phyloP scores from a whole-genome alignment of 371 early-diverging fungal species.

The Thermomucor indicae-seudaticae region DNA sequence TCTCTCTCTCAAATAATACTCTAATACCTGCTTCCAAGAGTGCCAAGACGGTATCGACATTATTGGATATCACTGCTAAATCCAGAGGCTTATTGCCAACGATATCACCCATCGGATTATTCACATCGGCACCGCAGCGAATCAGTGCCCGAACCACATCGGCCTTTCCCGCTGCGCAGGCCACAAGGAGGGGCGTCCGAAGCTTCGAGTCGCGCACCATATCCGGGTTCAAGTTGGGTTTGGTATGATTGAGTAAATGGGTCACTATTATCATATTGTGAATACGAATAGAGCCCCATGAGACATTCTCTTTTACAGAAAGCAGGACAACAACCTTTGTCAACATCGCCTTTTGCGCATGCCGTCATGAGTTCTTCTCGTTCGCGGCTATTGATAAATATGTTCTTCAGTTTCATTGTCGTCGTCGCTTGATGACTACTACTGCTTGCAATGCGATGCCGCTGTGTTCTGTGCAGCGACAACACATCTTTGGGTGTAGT shows the following conservation, averaged over 20 bases:
- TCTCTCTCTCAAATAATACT: not conserved
- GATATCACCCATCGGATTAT: constrained; percentile 44
- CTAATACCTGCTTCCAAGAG: constrained; percentile 34
- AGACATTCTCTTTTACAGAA: too few species aligned
- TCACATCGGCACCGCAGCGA: constrained; percentile 37
- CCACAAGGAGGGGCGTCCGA: constrained; percentile 40
- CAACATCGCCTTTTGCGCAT: constrained; percentile 34
- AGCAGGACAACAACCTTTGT: constrained; percentile 20
- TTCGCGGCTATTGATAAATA: constrained; percentile 30
- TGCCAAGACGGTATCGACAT: constrained; percentile 37
- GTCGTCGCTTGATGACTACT: constrained; percentile 1
- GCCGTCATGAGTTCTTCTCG: constrained; percentile 38
- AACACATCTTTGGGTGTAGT: too few species aligned
- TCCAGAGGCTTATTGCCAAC: constrained; percentile 46
- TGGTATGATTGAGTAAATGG: constrained; percentile 20
- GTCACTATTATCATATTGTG: constrained; percentile 18
- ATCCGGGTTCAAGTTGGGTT: constrained; percentile 32
- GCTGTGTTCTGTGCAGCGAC: too few species aligned
- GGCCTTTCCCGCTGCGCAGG: constrained; percentile 43
- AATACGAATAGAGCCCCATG: not conserved
- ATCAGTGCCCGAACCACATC: constrained; percentile 29
- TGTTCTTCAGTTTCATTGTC: constrained; percentile 21
- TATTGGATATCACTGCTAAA: constrained; percentile 42
- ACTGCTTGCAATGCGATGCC: too few species aligned
- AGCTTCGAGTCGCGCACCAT: constrained; percentile 40